Conservation (phyloP, 2,329 filamentous ascomycete species). For the Cladosporium oxysporum region DNA sequence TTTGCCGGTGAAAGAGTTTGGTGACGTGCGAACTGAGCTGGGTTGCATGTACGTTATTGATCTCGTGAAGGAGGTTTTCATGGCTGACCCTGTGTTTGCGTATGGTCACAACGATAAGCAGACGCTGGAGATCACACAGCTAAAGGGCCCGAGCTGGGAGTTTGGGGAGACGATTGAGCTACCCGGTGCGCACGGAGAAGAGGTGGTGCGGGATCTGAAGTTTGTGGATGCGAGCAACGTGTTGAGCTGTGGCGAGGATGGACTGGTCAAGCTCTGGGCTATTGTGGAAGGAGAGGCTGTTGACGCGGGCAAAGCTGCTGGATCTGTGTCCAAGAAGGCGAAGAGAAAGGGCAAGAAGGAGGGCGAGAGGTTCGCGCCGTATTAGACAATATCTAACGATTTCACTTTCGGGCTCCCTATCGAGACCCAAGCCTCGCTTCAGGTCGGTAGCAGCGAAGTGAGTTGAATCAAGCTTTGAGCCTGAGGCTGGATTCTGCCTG, state of each 20-base stretch:
- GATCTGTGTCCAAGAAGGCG: slow-evolving; percentile 29
- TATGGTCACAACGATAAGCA: slow-evolving; percentile 34
- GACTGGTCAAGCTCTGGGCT: slow-evolving; percentile 48
- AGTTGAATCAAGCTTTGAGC: neutral
- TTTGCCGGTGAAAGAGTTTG: slow-evolving; percentile 59
- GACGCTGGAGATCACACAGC: slow-evolving; percentile 32
- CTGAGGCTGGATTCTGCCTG: neutral
- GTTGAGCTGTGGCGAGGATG: slow-evolving; percentile 54
- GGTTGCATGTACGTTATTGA: slow-evolving; percentile 74
- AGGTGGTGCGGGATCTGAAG: slow-evolving; percentile 50
- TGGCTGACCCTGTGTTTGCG: slow-evolving; percentile 32
- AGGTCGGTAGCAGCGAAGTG: neutral
- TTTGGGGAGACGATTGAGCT: slow-evolving; percentile 37
- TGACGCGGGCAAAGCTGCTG: slow-evolving; percentile 15
- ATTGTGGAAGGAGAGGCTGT: slow-evolving; percentile 17
- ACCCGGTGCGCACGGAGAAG: slow-evolving; percentile 49
- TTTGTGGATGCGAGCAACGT: slow-evolving; percentile 36
- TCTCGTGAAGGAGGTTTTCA: slow-evolving; percentile 53
- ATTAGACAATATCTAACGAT: slow-evolving; percentile 26
- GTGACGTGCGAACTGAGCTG: slow-evolving; percentile 67
- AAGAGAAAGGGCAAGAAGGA: slow-evolving; percentile 40
- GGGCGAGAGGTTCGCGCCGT: slow-evolving; percentile 43
- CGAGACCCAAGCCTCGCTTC: neutral
- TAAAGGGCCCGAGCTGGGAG: slow-evolving; percentile 31
- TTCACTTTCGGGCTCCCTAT: neutral